Percentiles rank a stretch among this genome's conserved stretches.
phyloP scores from a whole-genome alignment of 441 rosid genomes.

The Adansonia rubrostipa region DNA sequence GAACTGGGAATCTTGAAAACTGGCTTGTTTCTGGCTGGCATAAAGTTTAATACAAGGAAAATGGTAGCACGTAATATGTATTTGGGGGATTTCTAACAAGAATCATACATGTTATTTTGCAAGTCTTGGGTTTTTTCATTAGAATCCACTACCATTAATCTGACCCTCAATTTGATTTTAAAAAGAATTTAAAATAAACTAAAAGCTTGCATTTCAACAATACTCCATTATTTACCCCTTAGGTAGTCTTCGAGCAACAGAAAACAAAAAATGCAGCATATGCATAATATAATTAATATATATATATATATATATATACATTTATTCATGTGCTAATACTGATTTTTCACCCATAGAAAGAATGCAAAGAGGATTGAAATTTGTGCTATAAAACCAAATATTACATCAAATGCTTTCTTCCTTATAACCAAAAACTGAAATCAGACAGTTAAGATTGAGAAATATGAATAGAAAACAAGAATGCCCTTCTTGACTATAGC shows the following conservation, averaged over 20 bases:
- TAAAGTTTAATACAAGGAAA: neutral
- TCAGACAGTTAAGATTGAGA: neutral
- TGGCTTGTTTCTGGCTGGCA: slow-evolving; percentile 1
- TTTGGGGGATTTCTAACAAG: slow-evolving; percentile 4
- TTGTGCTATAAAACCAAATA: neutral
- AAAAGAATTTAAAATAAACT: neutral
- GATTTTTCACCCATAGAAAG: too few relatives aligned
- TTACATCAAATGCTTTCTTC: neutral
- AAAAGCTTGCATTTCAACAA: neutral
- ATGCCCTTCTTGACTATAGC: neutral
- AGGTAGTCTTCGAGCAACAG: neutral
- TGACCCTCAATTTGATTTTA: neutral
- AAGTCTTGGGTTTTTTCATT: neutral
- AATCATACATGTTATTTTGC: neutral
- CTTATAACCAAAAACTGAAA: neutral
- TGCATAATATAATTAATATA: neutral
- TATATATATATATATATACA: too few relatives aligned
- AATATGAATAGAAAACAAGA: neutral
- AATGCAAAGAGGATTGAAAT: neutral
- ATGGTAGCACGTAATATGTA: neutral
- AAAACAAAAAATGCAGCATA: neutral
- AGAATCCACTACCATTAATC: slow-evolving; percentile 9
- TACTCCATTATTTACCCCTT: neutral
- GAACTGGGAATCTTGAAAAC: neutral
- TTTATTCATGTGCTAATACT: too few relatives aligned